Conservation (phyloP, 768 basidiomycete species). For the Kwoniella sp. region DNA sequence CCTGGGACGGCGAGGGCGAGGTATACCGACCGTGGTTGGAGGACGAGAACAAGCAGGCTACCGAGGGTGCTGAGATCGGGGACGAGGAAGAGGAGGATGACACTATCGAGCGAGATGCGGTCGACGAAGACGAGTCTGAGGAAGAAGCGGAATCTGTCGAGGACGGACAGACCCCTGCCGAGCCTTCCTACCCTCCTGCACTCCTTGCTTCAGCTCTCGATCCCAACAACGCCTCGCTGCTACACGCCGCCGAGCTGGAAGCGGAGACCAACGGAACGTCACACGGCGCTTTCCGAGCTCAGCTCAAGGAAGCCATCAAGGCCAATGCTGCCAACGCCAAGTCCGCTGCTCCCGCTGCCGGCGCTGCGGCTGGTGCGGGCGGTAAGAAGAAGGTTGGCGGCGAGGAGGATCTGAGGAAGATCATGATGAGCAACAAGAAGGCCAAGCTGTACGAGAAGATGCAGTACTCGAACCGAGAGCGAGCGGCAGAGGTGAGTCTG, state of each 20-base stretch:
- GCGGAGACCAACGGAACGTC: conserved; percentile 88
- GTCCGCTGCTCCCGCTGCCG: conserved; percentile 38
- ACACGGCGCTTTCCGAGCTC: conserved; percentile 74
- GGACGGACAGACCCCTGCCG: conserved; percentile 45
- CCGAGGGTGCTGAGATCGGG: conserved; percentile 54
- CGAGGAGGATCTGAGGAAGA: conserved; percentile 91
- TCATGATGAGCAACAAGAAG: conserved; percentile 96
- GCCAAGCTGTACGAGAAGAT: conserved; percentile 90
- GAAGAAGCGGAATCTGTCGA: conserved; percentile 53
- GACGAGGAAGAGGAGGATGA: conserved; percentile 54
- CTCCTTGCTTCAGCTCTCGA: conserved; percentile 57
- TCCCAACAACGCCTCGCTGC: conserved; percentile 66
- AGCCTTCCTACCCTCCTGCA: conserved; percentile 50
- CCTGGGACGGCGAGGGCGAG: conserved; percentile 76
- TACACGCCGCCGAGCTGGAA: conserved; percentile 85
- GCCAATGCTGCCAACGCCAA: conserved; percentile 35
- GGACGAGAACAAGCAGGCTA: conserved; percentile 68
- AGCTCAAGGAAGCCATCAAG: conserved; percentile 64
- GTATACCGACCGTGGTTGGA: conserved; percentile 54
- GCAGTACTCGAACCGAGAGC: conserved; percentile 80
- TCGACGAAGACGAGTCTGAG: conserved; percentile 50
- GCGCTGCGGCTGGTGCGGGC: conserved; percentile 55
- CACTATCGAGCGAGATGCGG: conserved; percentile 37
- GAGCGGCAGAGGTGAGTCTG: conserved; percentile 71
- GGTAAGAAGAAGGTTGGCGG: conserved; percentile 47